These are phyloP conservation scores for Herpetomonas samuelpessoai DNA, from an alignment of 208 protist species.

Conservation along the genomic window DNA sequence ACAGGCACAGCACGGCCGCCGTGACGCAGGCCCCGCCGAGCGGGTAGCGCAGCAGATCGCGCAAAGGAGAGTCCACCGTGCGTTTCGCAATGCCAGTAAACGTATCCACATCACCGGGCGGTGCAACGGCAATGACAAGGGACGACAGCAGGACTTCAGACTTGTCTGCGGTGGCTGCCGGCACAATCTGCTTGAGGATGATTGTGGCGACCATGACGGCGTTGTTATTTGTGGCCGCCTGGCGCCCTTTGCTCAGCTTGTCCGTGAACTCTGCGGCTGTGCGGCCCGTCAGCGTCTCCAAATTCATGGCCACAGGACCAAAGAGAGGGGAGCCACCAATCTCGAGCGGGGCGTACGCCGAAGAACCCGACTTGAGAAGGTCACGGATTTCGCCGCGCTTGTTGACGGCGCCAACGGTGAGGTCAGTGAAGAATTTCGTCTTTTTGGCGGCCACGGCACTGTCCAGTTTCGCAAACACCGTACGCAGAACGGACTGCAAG, in stretches of 20 bases:
- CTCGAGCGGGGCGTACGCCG: constrained; percentile 21
- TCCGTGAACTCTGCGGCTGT: constrained; percentile 21
- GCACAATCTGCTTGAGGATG: constrained; percentile 47
- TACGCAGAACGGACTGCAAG: constrained; percentile 15
- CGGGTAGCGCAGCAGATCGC: constrained; percentile 43
- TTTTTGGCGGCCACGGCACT: constrained; percentile 17
- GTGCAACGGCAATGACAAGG: constrained; percentile 35
- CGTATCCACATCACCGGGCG: constrained; percentile 17
- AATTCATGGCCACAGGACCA: constrained; percentile 36
- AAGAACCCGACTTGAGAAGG: constrained; percentile 25
- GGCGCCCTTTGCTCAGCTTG: constrained; percentile 17
- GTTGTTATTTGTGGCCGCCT: constrained; percentile 16
- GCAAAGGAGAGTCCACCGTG: constrained; percentile 15
- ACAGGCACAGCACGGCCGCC: constrained; percentile 30
- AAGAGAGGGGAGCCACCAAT: constrained; percentile 49
- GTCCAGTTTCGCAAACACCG: constrained; percentile 24
- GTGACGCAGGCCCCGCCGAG: constrained; percentile 39
- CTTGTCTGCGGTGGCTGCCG: constrained; percentile 3
- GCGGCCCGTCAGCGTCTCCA: constrained; percentile 20
- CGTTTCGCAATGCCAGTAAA: constrained; percentile 28
- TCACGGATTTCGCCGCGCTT: constrained; percentile 24
- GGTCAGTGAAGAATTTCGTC: constrained; percentile 22
- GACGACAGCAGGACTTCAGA: constrained; percentile 45
- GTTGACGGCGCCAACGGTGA: constrained; percentile 32
- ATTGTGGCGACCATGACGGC: constrained; percentile 38